phyloP scores from a whole-genome alignment of 75 land plant genomes.

The Cupressus sempervirens region DNA sequence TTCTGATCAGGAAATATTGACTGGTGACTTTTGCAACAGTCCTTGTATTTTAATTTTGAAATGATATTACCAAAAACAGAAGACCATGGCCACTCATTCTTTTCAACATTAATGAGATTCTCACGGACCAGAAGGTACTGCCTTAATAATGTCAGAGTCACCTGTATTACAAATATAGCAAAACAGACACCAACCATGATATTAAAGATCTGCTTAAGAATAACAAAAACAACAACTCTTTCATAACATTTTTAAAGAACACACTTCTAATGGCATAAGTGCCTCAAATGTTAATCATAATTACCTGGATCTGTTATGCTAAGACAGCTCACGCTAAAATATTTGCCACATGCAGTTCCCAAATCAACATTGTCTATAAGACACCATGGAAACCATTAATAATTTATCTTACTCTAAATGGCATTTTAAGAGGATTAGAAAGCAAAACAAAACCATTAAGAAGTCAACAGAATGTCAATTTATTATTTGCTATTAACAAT shows the following conservation, averaged over 20 bases:
- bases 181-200: not conserved
- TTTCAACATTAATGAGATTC: not conserved
- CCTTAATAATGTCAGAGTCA: constrained; percentile 31
- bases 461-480: not conserved
- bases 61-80: not conserved
- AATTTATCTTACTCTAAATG: not conserved
- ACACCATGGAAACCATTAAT: not conserved
- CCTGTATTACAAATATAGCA: constrained; percentile 12
- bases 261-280: not conserved
- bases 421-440: not conserved
- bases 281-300: not conserved
- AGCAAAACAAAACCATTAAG: not conserved
- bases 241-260: not conserved
- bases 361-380: constrained; percentile 66
- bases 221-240: not conserved
- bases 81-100: not conserved
- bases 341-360: constrained; percentile 84
- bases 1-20: not conserved
- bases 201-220: not conserved
- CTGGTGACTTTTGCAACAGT: not conserved
- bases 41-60: not conserved
- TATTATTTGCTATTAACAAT: not conserved
- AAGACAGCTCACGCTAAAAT: constrained; percentile 60
- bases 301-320: constrained; percentile 65
- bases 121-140: constrained; percentile 7